Base-by-base conservation (phyloP, 495 filamentous ascomycete genomes). In the Xylaria acuta region DNA sequence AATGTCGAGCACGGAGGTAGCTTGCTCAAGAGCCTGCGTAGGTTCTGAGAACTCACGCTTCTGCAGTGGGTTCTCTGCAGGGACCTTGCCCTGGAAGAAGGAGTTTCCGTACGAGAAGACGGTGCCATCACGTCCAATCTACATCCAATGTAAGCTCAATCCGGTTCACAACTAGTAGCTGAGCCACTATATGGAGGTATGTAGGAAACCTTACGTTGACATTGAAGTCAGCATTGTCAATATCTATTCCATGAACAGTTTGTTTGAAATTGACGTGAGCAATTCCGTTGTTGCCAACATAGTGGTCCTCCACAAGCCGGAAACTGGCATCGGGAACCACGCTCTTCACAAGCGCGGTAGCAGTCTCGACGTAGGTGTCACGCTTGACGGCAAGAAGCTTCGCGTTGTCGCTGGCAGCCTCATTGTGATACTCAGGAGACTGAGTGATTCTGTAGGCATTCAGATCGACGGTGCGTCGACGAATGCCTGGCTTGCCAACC, bases 201-300 rank as follows among this genome's bases (percentile, higher is more conserved):
- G 14, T 47, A 20, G 6, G 27, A 12, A 11, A 11, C 70, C 84
- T 76, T 67, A 88, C 83, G 67, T 88, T 88, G 70, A 88, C 86
- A 32, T 88, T 88, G 72, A 87, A 86, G 72, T 87, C 84, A 2
- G 85, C 85, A 77, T 88, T 88, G 75, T 86, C 85, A 68, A 88
- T 85, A 45, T 88, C 86, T 25, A 88, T 66, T 2, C 82, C 86
- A 64, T 87, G 82, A 20, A 78, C 80, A 0, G 85, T 87, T 77
- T 88, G 86, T 71, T 84, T 86, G 78, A 87, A 88, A 74, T 86
- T 80, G 70, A 87, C 82, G 71, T 88, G 86, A 5, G 82, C 81
- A 68, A 87, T 79, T 4, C 86, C 86, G 53, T 87, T 85, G 64
- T 76, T 79, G 30, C 79, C 79, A 38, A 83, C 78, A 27, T 85